Evolutionary conservation across 495 filamentous ascomycete genomes (phyloP).

Genomic region (Trichoderma reesei): DNA sequence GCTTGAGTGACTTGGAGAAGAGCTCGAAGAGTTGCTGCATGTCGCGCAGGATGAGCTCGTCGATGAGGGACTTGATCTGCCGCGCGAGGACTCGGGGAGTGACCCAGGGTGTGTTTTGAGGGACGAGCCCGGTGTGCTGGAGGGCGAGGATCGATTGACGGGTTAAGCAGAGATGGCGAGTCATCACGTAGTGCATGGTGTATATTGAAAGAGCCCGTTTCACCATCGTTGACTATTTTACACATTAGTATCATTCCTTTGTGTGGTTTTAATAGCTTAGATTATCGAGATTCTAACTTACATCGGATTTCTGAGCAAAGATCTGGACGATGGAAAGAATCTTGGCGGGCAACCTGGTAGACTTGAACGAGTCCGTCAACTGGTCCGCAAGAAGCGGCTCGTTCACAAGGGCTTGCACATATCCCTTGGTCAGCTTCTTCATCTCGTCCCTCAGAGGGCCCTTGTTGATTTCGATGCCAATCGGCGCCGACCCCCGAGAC

Average conservation of each 20-base stretch:
- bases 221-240: conserved; percentile 26
- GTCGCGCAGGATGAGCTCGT: conserved; percentile 37
- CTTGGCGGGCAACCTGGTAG: conserved; percentile 31
- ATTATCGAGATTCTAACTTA: conserved; percentile 12
- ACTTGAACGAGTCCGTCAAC: conserved; percentile 31
- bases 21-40: conserved; percentile 35
- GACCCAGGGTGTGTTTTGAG: conserved; percentile 29
- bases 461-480: conserved; percentile 32
- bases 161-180: conserved; percentile 37
- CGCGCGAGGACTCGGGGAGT: conserved; percentile 42
- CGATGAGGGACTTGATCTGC: conserved; percentile 42
- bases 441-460: conserved; percentile 29
- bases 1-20: conserved; percentile 38
- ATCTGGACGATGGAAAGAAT: conserved; percentile 34
- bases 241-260: neutral
- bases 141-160: conserved; percentile 26
- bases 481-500: conserved; percentile 27
- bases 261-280: neutral
- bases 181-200: conserved; percentile 43
- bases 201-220: conserved; percentile 37
- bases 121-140: conserved; percentile 22
- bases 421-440: conserved; percentile 27
- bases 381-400: conserved; percentile 33
- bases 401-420: conserved; percentile 33
- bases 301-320: conserved; percentile 27